Percentiles rank a stretch among this genome's conserved stretches.
These are phyloP conservation scores for Trypanosoma melophagium DNA, from an alignment of 208 protist genomes.

Conservation along the genomic window DNA sequence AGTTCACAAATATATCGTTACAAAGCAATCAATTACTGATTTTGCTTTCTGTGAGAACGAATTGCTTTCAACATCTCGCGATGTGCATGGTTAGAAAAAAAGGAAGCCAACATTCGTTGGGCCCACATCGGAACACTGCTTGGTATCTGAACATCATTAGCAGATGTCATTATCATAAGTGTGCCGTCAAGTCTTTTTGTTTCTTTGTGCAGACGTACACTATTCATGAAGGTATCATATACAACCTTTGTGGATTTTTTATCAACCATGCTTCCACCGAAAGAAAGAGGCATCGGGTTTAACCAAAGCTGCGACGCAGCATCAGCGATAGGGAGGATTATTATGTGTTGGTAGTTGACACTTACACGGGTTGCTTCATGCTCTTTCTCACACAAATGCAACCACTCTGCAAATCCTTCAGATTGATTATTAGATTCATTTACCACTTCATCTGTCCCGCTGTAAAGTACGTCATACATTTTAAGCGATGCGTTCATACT, in stretches of 20 bases:
- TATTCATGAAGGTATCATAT: slow-evolving; percentile 41
- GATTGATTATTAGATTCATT: slow-evolving; percentile 6
- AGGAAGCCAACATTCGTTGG: slow-evolving; percentile 37
- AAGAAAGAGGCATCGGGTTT: slow-evolving; percentile 15
- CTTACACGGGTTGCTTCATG: slow-evolving; percentile 34
- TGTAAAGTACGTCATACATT: slow-evolving; percentile 62
- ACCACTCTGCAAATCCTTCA: slow-evolving; percentile 18
- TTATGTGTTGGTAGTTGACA: slow-evolving; percentile 65
- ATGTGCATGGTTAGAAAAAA: slow-evolving; percentile 49
- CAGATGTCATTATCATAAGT: slow-evolving; percentile 68
- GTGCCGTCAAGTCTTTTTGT: slow-evolving; percentile 29
- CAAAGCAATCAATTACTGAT: slow-evolving; percentile 2
- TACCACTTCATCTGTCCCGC: slow-evolving; percentile 28
- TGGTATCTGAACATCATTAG: slow-evolving; percentile 54
- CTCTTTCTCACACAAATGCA: slow-evolving; percentile 15
- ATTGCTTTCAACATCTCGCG: slow-evolving; percentile 35
- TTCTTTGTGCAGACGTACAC: slow-evolving; percentile 10
- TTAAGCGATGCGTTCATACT: background rate
- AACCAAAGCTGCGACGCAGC: slow-evolving; percentile 33
- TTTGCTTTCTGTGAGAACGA: slow-evolving; percentile 12
- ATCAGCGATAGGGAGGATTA: slow-evolving; percentile 59
- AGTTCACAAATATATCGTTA: slow-evolving; percentile 14
- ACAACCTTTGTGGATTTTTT: slow-evolving; percentile 32
- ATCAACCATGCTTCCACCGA: slow-evolving; percentile 49
- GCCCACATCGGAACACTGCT: slow-evolving; percentile 42